Percentiles rank a stretch among this genome's conserved stretches.
These are phyloP conservation scores for Mycosphaerella arachidis DNA, from an alignment of 2,329 filamentous ascomycete genomes.

Conservation along the genomic window DNA sequence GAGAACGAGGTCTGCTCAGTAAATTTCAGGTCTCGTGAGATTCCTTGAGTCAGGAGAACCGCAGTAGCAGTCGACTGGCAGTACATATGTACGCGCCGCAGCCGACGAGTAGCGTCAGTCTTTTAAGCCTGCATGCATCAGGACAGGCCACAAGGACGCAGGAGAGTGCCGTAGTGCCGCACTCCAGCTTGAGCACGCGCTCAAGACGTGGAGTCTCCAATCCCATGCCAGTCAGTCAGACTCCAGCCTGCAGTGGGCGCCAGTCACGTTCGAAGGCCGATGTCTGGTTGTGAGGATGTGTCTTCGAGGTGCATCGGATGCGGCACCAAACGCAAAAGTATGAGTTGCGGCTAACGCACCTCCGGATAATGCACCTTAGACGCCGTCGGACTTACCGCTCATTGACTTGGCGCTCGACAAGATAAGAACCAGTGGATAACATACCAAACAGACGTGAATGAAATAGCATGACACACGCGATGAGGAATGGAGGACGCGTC, in stretches of 20 bases:
- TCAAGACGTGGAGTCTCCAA: not conserved
- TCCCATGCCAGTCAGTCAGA: not conserved
- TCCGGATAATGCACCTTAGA: not conserved
- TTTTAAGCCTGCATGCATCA: not conserved
- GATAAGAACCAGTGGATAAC: not conserved
- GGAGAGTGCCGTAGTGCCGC: not conserved
- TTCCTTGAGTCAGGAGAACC: not conserved
- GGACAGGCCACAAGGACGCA: not conserved
- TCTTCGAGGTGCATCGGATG: not conserved
- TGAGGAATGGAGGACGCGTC: too few relatives aligned
- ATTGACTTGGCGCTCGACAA: not conserved
- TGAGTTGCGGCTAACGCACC: not conserved
- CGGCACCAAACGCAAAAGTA: not conserved
- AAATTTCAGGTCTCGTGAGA: not conserved
- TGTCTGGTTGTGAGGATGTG: not conserved
- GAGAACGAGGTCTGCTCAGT: too few relatives aligned
- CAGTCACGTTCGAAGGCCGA: not conserved
- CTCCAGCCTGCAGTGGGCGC: not conserved
- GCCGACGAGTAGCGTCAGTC: not conserved
- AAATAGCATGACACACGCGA: not conserved
- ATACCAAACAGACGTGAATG: not conserved
- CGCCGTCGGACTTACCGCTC: not conserved
- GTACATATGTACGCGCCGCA: not conserved
- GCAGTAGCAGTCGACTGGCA: not conserved
- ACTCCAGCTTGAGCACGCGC: not conserved